These are phyloP conservation scores for Pezicula carpinea DNA, from an alignment of 2,329 filamentous ascomycete species.

Conservation along the genomic window DNA sequence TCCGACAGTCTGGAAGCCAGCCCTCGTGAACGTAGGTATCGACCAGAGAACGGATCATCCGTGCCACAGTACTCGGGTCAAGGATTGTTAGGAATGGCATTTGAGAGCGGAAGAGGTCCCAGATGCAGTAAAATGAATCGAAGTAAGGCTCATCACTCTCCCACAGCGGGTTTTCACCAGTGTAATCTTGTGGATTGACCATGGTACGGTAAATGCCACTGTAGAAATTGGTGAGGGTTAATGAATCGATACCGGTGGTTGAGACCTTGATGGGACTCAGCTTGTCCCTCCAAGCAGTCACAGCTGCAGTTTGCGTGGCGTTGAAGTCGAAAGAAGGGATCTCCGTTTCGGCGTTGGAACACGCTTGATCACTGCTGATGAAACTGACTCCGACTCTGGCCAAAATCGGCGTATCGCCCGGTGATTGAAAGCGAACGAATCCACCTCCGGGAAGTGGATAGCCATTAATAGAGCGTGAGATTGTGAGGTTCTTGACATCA, in stretches of 20 bases:
- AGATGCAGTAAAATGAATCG: slow-evolving; percentile 68
- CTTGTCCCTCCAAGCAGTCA: slow-evolving; percentile 55
- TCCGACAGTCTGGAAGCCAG: slow-evolving; percentile 35
- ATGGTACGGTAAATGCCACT: slow-evolving; percentile 65
- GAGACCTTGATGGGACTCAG: slow-evolving; percentile 53
- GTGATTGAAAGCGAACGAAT: slow-evolving; percentile 55
- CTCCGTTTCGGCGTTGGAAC: slow-evolving; percentile 61
- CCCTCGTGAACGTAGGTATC: slow-evolving; percentile 65
- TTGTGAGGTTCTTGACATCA: slow-evolving; percentile 40
- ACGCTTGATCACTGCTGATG: slow-evolving; percentile 62
- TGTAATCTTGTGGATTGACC: slow-evolving; percentile 70
- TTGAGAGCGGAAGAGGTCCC: slow-evolving; percentile 67
- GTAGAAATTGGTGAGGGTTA: slow-evolving; percentile 60
- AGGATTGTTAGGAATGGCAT: slow-evolving; percentile 66
- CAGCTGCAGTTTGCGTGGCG: slow-evolving; percentile 44
- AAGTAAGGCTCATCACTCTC: slow-evolving; percentile 64
- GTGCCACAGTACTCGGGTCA: slow-evolving; percentile 57
- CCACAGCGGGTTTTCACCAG: slow-evolving; percentile 68
- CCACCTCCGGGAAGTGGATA: slow-evolving; percentile 56
- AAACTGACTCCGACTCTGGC: slow-evolving; percentile 67
- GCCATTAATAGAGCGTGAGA: slow-evolving; percentile 47
- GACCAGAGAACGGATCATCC: slow-evolving; percentile 68
- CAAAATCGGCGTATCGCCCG: slow-evolving; percentile 43
- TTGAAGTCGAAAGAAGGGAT: slow-evolving; percentile 65
- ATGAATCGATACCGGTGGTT: slow-evolving; percentile 43